Base-by-base conservation (phyloP, 768 basidiomycete genomes). In the Pisolithus sp. region DNA sequence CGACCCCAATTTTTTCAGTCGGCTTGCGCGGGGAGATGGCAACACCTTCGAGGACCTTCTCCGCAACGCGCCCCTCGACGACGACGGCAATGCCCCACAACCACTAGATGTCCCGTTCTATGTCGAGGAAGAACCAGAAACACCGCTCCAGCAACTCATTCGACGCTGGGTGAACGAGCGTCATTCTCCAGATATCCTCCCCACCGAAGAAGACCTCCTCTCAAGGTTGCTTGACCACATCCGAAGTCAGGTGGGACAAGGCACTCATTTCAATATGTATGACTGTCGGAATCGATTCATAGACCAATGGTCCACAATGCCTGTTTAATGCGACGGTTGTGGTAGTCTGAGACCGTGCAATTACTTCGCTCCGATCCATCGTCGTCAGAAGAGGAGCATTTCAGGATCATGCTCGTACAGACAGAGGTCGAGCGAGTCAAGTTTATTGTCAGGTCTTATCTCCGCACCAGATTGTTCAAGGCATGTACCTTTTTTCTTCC, bases 391-490 rank as follows among this genome's bases (percentile, higher is more conserved):
- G 92, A 95, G 55, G 93, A 97, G 56, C 93, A 97, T 61, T 88
- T 93, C 54, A 76, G 91, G 57, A 89, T 95, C 31, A 86, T 92
- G 76, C 84, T 97, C 49, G 93, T 90, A 0, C 91, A 94, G 69
- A 94, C 91, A 0, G 93, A 97, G 68, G 81, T 95, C 58, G 93
- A 97, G 64, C 82, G 94, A 39, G 89, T 92, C 59, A 94, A 93
- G 68, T 97, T 93, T 62, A 80, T 95, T 50, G 82, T 96, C 23
- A 73, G 93, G 52, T 90, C 91, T 2, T 97, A 95, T 65, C 78
- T 95, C 5, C 79, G 94, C 21, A 90, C 88, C 26, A 76, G 93
- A 53, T 67, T 95, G 48, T 83, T 78, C 74, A 97, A 97, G 80
- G 93, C 88, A 55, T 41, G 72, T 60, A 31, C 18, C 18, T 3